Evolutionary conservation across 345 rosid species (phyloP), one percentile per base, ranked within the genome.

Genomic region (Syzygium grande): DNA sequence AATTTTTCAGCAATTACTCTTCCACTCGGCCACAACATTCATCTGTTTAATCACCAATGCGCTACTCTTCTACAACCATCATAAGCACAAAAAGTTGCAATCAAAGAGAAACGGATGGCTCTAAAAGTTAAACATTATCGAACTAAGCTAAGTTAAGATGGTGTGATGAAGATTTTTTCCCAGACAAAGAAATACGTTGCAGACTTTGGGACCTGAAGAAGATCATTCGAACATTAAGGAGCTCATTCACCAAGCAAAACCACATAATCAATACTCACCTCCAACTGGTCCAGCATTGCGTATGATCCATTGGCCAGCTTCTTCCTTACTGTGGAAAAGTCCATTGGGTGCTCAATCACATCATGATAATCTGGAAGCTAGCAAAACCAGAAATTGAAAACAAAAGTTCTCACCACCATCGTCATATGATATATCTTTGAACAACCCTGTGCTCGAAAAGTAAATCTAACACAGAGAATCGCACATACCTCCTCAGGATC

Each of bases 291-390:
- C 91, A 96, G 85, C 22, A 91, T 91, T 86, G 90, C 55, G 90
- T 96, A 96, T 52, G 94, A 92, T 87, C 96, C 99, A 92, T 90
- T 94, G 53, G 91, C 92, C 87, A 96, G 93, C 92, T 96, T 95
- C 93, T 92, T 94, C 93, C 99, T 93, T 80, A 95, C 94, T 0
- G 99, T 96, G 83, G 95, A 86, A 52, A 96, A 96, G 89, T 96
- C 99, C 99, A 96, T 96, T 22, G 99, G 99, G 90, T 93, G 89
- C 92, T 94, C 95, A 87, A 95, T 92, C 77, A 95, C 92, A 73
- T 96, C 97, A 53, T 93, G 96, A 86, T 96, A 96, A 90, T 96
- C 98, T 49, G 99, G 99, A 88, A 96, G 98, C 98, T 96, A 89
- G 89, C 89, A 87, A 86, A 34, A 86, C 90, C 84, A 89, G 49